Base-by-base conservation (phyloP, 2,329 filamentous ascomycete species). In the Colletotrichum sidae region DNA sequence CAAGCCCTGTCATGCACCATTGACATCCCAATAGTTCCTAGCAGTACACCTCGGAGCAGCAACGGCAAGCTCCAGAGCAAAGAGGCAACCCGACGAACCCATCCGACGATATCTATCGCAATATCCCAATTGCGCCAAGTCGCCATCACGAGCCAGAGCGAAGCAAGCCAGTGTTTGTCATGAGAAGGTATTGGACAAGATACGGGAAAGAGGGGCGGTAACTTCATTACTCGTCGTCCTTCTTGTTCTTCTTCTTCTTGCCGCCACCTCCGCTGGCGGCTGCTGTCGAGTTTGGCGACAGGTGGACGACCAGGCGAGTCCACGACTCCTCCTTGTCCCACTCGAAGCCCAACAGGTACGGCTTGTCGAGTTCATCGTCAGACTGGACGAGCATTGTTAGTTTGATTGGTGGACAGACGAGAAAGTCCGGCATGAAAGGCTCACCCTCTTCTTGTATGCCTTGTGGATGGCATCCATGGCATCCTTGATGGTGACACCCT, bases 401-500 rank as follows among this genome's bases (percentile, higher is more conserved):
- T 46, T 9, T 49, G 46, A 7, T 11, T 8, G 6, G 8, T 11
- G 13, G 10, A 11, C 15, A 1, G 4, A 39, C 2, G 1, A 13
- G 12, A 3, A 6, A 6, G 13, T 6, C 3, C 10, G 13, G 15
- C 11, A n/a, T 5, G n/a, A 6, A 8, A 52, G 12, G 78, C 88
- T 72, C 80, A 94, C 95, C 88, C 94, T 91, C 89, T 97, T 97
- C 88, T 96, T 97, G 86, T 93, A 97, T 72, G 92, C 88, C 85
- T 97, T 97, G 86, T 97, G 86, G 81, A 98, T 97, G 74, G 93
- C 95, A 78, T 97, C 94, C 78, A 97, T 78, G 64, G 94, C 94
- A 80, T 98, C 95, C 85, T 97, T 97, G 85, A 98, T 95, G 62
- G 95, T 98, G 71, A 98, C 94, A 61, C 95, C 95, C 80, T 94